Conservation (phyloP, 345 rosid species). For the Citrus cavaleriei region DNA sequence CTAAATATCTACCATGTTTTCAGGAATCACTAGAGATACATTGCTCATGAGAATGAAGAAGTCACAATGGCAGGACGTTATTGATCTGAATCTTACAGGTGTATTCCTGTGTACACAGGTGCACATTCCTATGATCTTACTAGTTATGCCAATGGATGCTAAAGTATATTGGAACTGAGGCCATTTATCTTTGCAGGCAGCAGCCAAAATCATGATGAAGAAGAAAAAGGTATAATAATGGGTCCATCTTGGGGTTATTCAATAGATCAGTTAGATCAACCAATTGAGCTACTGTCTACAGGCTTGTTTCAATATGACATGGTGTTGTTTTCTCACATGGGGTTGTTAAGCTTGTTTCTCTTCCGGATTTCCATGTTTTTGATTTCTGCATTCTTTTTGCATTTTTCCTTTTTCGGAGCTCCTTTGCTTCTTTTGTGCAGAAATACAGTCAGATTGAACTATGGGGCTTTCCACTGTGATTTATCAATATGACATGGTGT, state of each 20-base stretch:
- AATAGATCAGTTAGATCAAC: neutral
- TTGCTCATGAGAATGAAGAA: constrained; percentile 92
- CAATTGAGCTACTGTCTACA: neutral
- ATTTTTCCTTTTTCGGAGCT: neutral
- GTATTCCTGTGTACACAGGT: constrained; percentile 98
- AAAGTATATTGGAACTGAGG: constrained; percentile 18
- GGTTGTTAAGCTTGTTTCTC: neutral
- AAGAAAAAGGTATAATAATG: constrained; percentile 59
- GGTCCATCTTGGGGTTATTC: neutral
- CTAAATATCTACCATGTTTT: constrained; percentile 28
- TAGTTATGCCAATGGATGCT: constrained; percentile 11
- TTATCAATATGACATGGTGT: neutral
- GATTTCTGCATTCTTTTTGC: neutral
- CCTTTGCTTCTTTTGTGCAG: neutral
- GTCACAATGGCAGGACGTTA: constrained; percentile 92
- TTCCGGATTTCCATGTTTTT: neutral
- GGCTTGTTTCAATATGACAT: neutral
- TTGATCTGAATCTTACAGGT: constrained; percentile 90
- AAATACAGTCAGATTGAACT: neutral
- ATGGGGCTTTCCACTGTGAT: neutral
- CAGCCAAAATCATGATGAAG: constrained; percentile 93
- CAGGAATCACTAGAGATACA: constrained; percentile 88
- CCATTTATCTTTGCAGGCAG: constrained; percentile 67
- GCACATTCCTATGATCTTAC: constrained; percentile 9
- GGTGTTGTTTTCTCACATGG: too few species aligned